Percentiles rank a stretch among this genome's conserved stretches.
Conservation (phyloP, 176 grass and related monocot genomes). For the Chrysopogon serrulatus region DNA sequence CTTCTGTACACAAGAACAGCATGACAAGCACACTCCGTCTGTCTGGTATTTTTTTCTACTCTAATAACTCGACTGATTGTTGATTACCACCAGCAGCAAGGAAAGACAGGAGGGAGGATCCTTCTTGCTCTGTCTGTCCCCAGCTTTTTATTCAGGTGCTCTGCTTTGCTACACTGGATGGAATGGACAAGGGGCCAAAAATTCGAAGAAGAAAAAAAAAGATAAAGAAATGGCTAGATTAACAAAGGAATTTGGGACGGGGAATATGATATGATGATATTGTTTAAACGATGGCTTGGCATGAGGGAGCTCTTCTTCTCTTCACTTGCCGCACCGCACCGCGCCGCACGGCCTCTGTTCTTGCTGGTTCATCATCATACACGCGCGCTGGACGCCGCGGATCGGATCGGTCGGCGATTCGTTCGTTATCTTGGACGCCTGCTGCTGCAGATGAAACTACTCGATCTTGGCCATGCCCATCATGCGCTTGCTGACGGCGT, state of each 20-base stretch:
- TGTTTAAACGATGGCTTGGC: too few species aligned
- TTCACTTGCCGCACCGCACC: constrained; percentile 7
- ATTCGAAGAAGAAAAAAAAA: background rate
- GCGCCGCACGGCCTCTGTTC: background rate
- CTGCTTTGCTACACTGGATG: background rate
- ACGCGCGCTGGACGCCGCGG: background rate
- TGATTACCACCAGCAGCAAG: background rate
- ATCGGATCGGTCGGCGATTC: background rate
- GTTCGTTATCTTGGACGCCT: background rate
- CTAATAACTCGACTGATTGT: background rate
- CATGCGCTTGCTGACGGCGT: constrained; percentile 43
- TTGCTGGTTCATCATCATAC: too few species aligned
- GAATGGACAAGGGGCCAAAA: background rate
- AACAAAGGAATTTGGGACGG: background rate
- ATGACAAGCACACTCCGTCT: background rate
- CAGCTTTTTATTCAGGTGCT: background rate
- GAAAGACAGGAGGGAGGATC: background rate
- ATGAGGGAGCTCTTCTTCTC: background rate
- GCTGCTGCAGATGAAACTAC: background rate
- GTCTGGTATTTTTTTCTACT: background rate
- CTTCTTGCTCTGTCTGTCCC: background rate
- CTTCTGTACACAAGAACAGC: background rate
- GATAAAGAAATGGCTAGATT: background rate
- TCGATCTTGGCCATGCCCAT: constrained; percentile 88
- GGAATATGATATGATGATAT: background rate